These are phyloP conservation scores for Paxillus involutus DNA, from an alignment of 768 basidiomycete species.

Conservation along the genomic window DNA sequence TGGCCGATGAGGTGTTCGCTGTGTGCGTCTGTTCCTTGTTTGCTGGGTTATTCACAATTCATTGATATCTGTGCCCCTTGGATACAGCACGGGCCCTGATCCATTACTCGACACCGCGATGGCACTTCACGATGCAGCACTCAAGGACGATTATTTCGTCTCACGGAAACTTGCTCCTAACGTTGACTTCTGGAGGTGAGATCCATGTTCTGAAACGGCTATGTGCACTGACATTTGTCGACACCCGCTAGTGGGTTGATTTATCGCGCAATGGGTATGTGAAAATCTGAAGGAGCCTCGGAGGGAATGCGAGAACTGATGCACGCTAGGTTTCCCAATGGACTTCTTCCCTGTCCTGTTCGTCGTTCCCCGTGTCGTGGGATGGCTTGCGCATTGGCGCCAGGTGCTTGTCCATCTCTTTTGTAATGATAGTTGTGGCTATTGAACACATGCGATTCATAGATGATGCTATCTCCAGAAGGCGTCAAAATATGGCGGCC, in stretches of 20 bases:
- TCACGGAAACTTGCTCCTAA: slow-evolving; percentile 82
- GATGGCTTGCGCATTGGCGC: slow-evolving; percentile 93
- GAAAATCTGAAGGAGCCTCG: background rate
- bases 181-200: slow-evolving; percentile 80
- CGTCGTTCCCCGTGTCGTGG: slow-evolving; percentile 88
- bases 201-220: background rate
- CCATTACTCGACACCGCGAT: slow-evolving; percentile 87
- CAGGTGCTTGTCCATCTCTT: slow-evolving; percentile 47
- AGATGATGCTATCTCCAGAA: slow-evolving; percentile 90
- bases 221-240: background rate
- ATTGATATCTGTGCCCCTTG: background rate
- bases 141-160: slow-evolving; percentile 89
- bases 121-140: slow-evolving; percentile 82
- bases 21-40: slow-evolving; percentile 47
- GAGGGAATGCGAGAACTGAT: slow-evolving; percentile 1
- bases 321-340: slow-evolving; percentile 72
- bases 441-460: slow-evolving; percentile 6
- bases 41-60: background rate
- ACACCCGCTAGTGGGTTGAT: slow-evolving; percentile 65
- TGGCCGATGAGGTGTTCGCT: slow-evolving; percentile 89
- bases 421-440: slow-evolving; percentile 2
- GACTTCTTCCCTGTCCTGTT: slow-evolving; percentile 96
- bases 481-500: slow-evolving; percentile 96
- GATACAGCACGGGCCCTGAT: slow-evolving; percentile 75
- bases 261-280: slow-evolving; percentile 86